A percentile compares a stretch with the other conserved stretches of the same genome.
These are phyloP conservation scores for Allantophomopsis lycopodina DNA, from an alignment of 2,329 filamentous ascomycete genomes.

Conservation along the genomic window DNA sequence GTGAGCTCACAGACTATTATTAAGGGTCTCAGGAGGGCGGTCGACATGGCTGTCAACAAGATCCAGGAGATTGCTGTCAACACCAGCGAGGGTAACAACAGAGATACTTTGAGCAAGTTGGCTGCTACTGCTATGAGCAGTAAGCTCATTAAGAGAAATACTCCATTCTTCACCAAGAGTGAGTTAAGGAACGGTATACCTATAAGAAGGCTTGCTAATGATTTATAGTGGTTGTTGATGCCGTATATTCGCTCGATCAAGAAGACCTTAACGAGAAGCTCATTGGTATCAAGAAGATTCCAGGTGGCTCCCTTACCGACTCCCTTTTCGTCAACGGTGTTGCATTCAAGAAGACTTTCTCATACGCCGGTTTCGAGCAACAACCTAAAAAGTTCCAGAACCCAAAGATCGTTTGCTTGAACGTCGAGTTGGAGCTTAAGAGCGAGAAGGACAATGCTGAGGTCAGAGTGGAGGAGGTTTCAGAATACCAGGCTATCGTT, in stretches of 20 bases:
- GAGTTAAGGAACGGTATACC: constrained; percentile 22
- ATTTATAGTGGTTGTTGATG: constrained; percentile 81
- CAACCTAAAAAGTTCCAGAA: constrained; percentile 92
- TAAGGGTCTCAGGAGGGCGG: constrained; percentile 84
- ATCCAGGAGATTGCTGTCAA: constrained; percentile 93
- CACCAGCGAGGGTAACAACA: constrained; percentile 68
- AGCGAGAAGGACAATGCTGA: constrained; percentile 99
- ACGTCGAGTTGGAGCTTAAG: constrained; percentile 96
- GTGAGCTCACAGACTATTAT: constrained; percentile 96
- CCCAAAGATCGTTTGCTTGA: constrained; percentile 93
- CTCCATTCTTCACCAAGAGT: constrained; percentile 96
- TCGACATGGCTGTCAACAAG: constrained; percentile 90
- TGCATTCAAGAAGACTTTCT: constrained; percentile 99
- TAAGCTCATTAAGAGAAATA: constrained; percentile 97
- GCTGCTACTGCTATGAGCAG: constrained; percentile 97
- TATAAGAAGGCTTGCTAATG: constrained; percentile 14
- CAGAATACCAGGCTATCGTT: constrained; percentile 98
- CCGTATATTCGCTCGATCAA: constrained; percentile 88
- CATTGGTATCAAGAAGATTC: constrained; percentile 97
- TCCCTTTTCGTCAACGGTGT: constrained; percentile 96
- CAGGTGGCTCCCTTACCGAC: constrained; percentile 88
- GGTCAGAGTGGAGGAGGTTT: constrained; percentile 94
- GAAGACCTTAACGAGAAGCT: constrained; percentile 95
- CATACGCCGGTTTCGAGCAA: constrained; percentile 97
- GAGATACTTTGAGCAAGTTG: constrained; percentile 79